phyloP scores from a whole-genome alignment of 192 early-diverging fungal genomes.

The Gonapodya sp. region DNA sequence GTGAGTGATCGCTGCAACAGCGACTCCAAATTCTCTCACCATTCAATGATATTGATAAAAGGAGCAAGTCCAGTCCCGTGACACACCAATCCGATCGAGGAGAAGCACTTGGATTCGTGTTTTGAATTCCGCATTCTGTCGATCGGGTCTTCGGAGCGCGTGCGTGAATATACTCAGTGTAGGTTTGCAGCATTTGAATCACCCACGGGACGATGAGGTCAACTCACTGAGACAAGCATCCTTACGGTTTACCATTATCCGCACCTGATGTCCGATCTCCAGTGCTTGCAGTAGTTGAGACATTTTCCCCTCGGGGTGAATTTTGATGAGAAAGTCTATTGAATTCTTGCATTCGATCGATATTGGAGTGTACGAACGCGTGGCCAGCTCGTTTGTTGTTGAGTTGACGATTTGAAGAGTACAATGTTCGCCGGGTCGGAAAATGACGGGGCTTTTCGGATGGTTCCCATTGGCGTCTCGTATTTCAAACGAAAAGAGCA shows the following conservation, averaged over 20 bases:
- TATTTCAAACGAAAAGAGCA: neutral
- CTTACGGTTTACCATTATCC: neutral
- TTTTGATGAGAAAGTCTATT: neutral
- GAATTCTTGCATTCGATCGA: neutral
- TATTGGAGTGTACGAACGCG: neutral
- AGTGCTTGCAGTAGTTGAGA: neutral
- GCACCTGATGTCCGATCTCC: neutral
- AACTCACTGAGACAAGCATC: neutral
- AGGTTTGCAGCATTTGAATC: no score
- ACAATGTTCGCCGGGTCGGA: neutral
- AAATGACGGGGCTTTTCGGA: neutral
- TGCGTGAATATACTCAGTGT: neutral
- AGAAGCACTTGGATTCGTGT: neutral
- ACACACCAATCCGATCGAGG: neutral
- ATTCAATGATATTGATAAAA: neutral
- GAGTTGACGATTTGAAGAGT: neutral
- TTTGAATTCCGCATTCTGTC: neutral
- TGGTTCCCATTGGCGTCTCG: neutral
- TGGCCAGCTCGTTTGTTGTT: neutral
- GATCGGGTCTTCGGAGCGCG: neutral
- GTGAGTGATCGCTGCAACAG: no score
- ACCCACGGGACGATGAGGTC: neutral
- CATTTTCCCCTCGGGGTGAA: neutral
- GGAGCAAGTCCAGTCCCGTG: neutral
- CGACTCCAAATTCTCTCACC: no score